Evolutionary conservation across 208 protist species (phyloP), one percentile per base, ranked within the genome.

Genomic region (Trypanosoma grayi): DNA sequence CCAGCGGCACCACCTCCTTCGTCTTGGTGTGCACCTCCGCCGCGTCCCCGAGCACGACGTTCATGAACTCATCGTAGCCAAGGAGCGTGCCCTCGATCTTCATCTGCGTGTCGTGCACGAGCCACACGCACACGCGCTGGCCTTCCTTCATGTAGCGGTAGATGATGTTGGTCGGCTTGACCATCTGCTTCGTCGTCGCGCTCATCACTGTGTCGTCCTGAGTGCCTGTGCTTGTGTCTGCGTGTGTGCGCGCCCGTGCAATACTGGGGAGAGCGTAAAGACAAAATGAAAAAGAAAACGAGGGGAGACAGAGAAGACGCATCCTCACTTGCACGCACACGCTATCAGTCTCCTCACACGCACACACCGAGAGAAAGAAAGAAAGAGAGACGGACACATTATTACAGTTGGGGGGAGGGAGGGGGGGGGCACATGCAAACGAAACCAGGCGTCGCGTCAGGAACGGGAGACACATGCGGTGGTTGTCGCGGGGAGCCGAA

Each of bases 21-120:
- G 66, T 93, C 66, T 92, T 93, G 13, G 73, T 8, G 74, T 95
- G 84, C 0, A 91, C 80, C 73, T 98, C 94, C 24, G 76, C 66
- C 14, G 91, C 83, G 33, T 98, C 84, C 20, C 83, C 87, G 5
- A 98, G 70, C 27, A 97, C 90, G 8, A 98, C 57, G 62, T 98
- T 98, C 88, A 97, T 97, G 53, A 92, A 98, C 65, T 97, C 88
- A 57, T 98, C 94, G 66, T 97, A 97, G 36, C 92, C 94, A 14
- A 93, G 53, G 0, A 97, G 53, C 43, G 73, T 75, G 20, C 89
- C 90, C 64, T 96, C 90, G 36, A 95, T 81, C 8, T 81, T 78
- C 34, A 77, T 82, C 33, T 93, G 70, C 0, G 70, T 79, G 65
- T 95, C 83, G 66, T 97, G 82, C 54, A 87, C 79, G 0, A 95